Evolutionary conservation across 208 protist genomes (phyloP), one percentile per base, ranked within the genome.

Genomic region (Herpetomonas samuelpessoai): DNA sequence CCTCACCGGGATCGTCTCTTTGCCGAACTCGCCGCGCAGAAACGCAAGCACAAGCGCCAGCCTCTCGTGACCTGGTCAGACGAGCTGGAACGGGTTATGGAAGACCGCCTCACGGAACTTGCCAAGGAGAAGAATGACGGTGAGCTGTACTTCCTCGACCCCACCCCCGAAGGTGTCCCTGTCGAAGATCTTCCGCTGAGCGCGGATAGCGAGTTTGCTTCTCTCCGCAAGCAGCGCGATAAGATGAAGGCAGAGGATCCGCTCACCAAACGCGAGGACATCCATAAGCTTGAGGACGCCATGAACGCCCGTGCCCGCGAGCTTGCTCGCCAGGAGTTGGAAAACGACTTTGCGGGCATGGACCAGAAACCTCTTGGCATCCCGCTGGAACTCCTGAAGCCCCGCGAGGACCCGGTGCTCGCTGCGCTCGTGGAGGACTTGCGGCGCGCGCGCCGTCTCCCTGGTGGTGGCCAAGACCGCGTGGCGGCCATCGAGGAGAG

Each of bases 131-230:
- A 69, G 49, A 68, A 81, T 46, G 59, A 78, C n/a, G 86, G 82
- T n/a, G 81, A 92, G 45, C 62, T 88, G 24, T 88, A 88, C 75
- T 93, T 93, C 53, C 61, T 93, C 22, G 62, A 86, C 26, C 76
- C 74, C 30, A 65, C 72, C 21, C 65, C 85, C 48, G 47, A 62
- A 38, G 80, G 80, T 27, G 68, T 86, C 10, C 68, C 72, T 1
- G 22, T 82, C 28, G 67, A 72, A 38, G 68, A 80, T n/a, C 26
- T 86, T 9, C 65, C 63, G 0, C 49, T 82, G 25, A 38, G 60
- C 29, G 65, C 51, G 2, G 88, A 95, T 65, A 30, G 24, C 7
- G 26, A 52, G 16, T 92, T 95, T 48, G 61, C 73, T 9, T 41
- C 64, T 3, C 54, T 93, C 77, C 65, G 56, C 10, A 61, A 65